Conservation (phyloP, 2,329 filamentous ascomycete genomes). For the Colletotrichum tofieldiae region DNA sequence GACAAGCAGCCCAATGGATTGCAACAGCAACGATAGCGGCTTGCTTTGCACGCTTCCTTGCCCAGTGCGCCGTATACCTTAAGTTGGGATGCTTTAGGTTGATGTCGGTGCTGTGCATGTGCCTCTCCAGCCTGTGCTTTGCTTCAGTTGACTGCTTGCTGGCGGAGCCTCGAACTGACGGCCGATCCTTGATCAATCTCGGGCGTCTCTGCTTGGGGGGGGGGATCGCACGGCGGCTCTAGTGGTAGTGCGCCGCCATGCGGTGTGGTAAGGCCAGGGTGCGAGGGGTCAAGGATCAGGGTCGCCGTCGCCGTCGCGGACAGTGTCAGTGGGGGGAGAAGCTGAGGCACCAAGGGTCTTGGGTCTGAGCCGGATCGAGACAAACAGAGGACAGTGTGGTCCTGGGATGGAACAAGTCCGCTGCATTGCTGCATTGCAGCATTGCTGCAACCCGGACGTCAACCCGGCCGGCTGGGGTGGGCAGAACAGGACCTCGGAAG, state of each 20-base stretch:
- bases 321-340: constrained; percentile 14
- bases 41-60: constrained; percentile 3
- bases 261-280: constrained; percentile 24
- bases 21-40: not conserved
- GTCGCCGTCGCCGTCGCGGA: constrained; percentile 17
- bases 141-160: constrained; percentile 29
- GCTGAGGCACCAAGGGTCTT: constrained; percentile 41
- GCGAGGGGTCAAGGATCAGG: constrained; percentile 19
- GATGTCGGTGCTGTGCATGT: constrained; percentile 28
- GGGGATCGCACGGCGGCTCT: constrained; percentile 32
- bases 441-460: not conserved
- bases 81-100: constrained; percentile 15
- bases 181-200: constrained; percentile 38
- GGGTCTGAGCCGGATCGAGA: constrained; percentile 31
- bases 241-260: constrained; percentile 31
- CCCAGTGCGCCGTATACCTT: not conserved
- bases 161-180: constrained; percentile 29
- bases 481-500: constrained; percentile 16
- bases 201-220: constrained; percentile 14
- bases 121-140: constrained; percentile 23
- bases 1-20: not conserved
- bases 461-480: constrained; percentile 18
- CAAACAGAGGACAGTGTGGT: constrained; percentile 17
- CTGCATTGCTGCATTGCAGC: not conserved
- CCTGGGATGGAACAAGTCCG: constrained; percentile 7